Evolutionary conservation across 805 yeast genomes (phyloP), one percentile per base, ranked within the genome.

Genomic region (Sugiyamaella marilandica): DNA sequence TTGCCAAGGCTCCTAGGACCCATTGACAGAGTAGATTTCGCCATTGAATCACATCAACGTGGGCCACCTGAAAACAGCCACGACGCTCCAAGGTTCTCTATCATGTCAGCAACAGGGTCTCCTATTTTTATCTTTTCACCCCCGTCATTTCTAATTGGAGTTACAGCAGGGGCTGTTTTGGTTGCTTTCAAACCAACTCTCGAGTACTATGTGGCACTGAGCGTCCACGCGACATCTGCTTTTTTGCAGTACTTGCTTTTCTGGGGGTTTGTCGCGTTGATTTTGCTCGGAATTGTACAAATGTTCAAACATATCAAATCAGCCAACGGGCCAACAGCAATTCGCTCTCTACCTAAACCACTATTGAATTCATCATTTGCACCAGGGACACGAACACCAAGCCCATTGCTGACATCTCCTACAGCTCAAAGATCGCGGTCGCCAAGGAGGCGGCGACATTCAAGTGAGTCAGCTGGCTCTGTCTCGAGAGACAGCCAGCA

Each of bases 111-210:
- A 18, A 8, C 16, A n/a, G 47, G 26, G 14, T n/a, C 33, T 4
- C 29, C 47, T 16, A 9, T 10, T 26, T 14, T 32, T 31, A 7
- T 45, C 21, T 14, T 49, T 18, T 49, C 52, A 19, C 52, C 52
- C 9, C 52, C 47, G 9, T 49, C 52, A 7, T 49, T 49, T 26
- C 45, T 49, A 5, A 41, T 49, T 14, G 52, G 52, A 29, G 35
- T 49, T 19, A 26, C 26, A 2, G 52, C 43, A 8, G 52, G 52
- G 1, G 52, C 32, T 10, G 5, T 49, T n/a, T 24, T 49, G n/a
- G 47, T 49, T 11, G 10, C 19, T 14, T 21, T 49, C 24, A 49
- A 49, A 21, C 52, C 52, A 7, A 49, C 52, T 4, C 43, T 41
- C 10, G 52, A 49, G 33, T 43, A 37, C 37, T 49, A 49, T 35